Evolutionary conservation across 768 basidiomycete genomes (phyloP), one percentile per base, ranked within the genome.

Genomic region (Lactarius psammicola): DNA sequence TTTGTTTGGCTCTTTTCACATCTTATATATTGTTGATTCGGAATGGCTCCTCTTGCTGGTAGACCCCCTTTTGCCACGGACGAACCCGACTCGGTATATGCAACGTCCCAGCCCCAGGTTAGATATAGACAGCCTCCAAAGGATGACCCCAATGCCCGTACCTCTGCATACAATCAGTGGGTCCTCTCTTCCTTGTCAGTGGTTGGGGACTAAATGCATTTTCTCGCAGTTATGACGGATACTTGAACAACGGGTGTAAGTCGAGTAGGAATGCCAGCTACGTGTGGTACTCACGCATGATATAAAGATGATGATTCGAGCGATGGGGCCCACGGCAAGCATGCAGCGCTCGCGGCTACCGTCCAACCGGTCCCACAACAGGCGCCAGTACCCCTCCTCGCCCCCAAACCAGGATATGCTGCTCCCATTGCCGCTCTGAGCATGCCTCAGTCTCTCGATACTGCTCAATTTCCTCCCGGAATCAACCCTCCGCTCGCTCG

Each of bases 331-430:
- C 74, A 75, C 60, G 65, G 40, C 59, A 68, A 70, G 70, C 53
- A 62, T 49, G 66, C 72, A 51, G 60, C 65, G 68, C 64, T 34
- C 31, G 44, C 54, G 28, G 57, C 44, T 20, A 33, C 53, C 23
- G 49, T 44, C 51, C 57, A 53, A 63, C 66, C 51, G 42, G 63
- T 28, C 38, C 68, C 34, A 18, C 68, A 36, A 23, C 66, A 68
- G n/a, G 58, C 70, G 59, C 68, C 69, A 53, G 72, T 80, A 55
- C 79, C 81, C 10, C 84, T 91, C 67, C 88, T 85, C 4, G 85
- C 88, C 3, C 90, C 89, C 30, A 82, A 82, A 42, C 89, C 90
- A 4, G 89, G 90, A 7, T 92, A 92, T 70, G 84, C 87, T 34
- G 84, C 87, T 3, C 87, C 87, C 38, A 82, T 90, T 33, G 79